Base-by-base conservation (phyloP, 2,329 filamentous ascomycete species). In the Colletotrichum incanum region DNA sequence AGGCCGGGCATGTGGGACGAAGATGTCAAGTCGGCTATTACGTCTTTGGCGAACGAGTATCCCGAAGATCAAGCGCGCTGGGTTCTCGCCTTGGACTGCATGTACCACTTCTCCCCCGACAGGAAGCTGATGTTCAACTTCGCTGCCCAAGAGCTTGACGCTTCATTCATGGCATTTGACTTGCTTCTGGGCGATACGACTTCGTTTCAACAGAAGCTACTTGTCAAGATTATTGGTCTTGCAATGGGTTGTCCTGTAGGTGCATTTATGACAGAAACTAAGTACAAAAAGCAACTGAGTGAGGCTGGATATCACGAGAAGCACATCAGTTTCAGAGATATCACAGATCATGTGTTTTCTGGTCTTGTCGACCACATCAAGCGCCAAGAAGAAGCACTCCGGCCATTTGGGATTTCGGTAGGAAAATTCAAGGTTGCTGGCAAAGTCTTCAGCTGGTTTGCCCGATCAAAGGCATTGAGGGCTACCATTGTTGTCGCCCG, bases 71-170 rank as follows among this genome's bases (percentile, higher is more conserved):
- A 65, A 0, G 78, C 87, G 61, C 75, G 77, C n/a, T 90, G 87
- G 87, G 79, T 90, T 0, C 80, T 90, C 1, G 88, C 85, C 0
- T 81, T 90, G 0, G 89, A 90, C 75, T 87, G 87, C 2, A 76
- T 89, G 6, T 90, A 91, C 66, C 88, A 90, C 76, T 90, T 90
- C 75, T 81, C 80, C 0, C 89, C 88, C 0, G 89, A 87, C 0
- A 80, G 88, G 18, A 81, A 78, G 65, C 83, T 84, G 0, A 75
- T 89, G 2, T 82, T 90, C 18, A 67, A 78, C 9, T 80, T 86
- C 54, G 82, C 86, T 1, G 78, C 80, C 5, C 76, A 74, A 3
- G 78, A 78, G 0, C 80, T 90, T 0, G 75, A 81, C 4, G 87
- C 88, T 1, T 84, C 86, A 0, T 78, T 88, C 63, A 88, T 89